Base-by-base conservation (phyloP, 441 rosid species). In the Pelargonium australe region DNA sequence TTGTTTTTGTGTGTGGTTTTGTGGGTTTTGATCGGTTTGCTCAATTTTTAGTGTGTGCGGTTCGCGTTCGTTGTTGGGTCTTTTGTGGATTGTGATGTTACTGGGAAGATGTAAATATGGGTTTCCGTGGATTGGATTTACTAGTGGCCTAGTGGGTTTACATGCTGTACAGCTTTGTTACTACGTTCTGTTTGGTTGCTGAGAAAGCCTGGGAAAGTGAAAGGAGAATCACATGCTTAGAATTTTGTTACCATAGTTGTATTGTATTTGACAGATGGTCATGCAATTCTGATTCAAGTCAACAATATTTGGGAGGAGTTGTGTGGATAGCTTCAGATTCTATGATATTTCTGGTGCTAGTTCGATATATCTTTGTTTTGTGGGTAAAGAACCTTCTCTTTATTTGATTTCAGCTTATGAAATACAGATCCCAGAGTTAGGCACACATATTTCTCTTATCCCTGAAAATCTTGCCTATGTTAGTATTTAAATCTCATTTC, bases 121-220 rank as follows among this genome's bases (percentile, higher is more conserved):
- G 16, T 14, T 31, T 31, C 5, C 37, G 37, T 31, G 37, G 37
- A 31, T 31, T 31, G 37, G 37, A 31, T 31, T 31, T 31, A 6
- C 37, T 31, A 31, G 37, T 31, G 37, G 37, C 37, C 37, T 31
- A 4, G 37, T 10, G 58, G 60, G 60, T 53, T 53, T 53, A 17
- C 60, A 16, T 16, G 60, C 9, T 5, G 8, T 53, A 53, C 20
- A 16, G 7, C 60, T 53, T 16, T 53, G 20, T n/a, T 31, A 3
- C 37, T 53, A 53, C 3, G 60, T 53, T 16, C 60, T 53, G 60
- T 53, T 53, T 53, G 60, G 60, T 53, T 53, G 17, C 60, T 53
- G 60, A 14, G 60, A 53, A 53, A 53, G 9, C 60, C 60, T 16
- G 17, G 60, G 60, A 4, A 51, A 51, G 14, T 12, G 57, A 1